These are phyloP conservation scores for Croton laevigatus DNA, from an alignment of 441 rosid species.

Conservation along the genomic window DNA sequence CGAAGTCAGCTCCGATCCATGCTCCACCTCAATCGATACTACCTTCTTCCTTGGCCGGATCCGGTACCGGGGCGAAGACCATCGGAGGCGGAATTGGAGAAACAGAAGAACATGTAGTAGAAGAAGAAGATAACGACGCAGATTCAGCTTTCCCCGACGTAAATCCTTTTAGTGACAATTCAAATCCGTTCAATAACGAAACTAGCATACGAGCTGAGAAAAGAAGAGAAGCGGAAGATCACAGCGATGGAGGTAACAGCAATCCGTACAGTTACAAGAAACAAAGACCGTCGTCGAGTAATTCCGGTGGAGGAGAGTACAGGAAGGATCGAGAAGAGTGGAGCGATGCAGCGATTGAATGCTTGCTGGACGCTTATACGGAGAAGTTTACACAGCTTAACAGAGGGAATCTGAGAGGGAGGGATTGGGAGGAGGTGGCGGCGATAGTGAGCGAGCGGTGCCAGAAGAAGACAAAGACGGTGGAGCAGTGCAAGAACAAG, in stretches of 20 bases:
- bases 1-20: slow-evolving; percentile 22
- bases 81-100: slow-evolving; percentile 20
- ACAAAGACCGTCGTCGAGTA: slow-evolving; percentile 29
- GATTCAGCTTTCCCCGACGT: slow-evolving; percentile 49
- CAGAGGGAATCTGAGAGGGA: slow-evolving; percentile 80
- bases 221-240: slow-evolving; percentile 48
- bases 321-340: slow-evolving; percentile 94
- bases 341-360: slow-evolving; percentile 82
- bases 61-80: slow-evolving; percentile 2
- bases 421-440: slow-evolving; percentile 98
- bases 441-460: slow-evolving; percentile 64
- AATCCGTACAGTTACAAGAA: slow-evolving; percentile 42
- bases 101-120: slow-evolving; percentile 31
- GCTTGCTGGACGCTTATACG: slow-evolving; percentile 62
- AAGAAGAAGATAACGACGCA: slow-evolving; percentile 43
- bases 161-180: slow-evolving; percentile 36
- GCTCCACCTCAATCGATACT: slow-evolving; percentile 39
- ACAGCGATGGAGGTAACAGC: slow-evolving; percentile 8
- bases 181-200: slow-evolving; percentile 33
- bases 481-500: slow-evolving; percentile 97
- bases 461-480: slow-evolving; percentile 63
- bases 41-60: slow-evolving; percentile 26
- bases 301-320: slow-evolving; percentile 26
- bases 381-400: slow-evolving; percentile 78
- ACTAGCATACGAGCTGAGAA: slow-evolving; percentile 43